Base-by-base conservation (phyloP, 2,329 filamentous ascomycete genomes). In the Trichocomaceae sp. region DNA sequence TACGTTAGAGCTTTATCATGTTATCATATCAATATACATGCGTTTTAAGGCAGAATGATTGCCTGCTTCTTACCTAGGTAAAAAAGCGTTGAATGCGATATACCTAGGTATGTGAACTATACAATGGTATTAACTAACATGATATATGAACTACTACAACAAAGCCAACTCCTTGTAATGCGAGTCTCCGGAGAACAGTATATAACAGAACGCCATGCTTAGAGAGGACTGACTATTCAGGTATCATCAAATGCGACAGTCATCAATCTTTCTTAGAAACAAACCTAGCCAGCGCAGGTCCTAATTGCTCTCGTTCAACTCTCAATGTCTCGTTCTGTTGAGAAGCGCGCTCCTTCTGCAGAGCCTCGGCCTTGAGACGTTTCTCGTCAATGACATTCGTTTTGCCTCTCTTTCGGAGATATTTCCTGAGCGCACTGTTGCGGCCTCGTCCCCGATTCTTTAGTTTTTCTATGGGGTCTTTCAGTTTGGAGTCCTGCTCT, bases 371-470 rank as follows among this genome's bases (percentile, higher is more conserved):
- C 68, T 86, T 85, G 71, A 96, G 73, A 67, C 88, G 85, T 81
- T 92, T 91, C 79, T 96, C 93, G 76, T 99, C 93, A 69, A 99
- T 90, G 56, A 99, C 83, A 70, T 97, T 97, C 79, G 87, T 89
- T 66, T 86, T 86, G 46, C 89, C 85, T 76, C 93, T 91, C 83
- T 97, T 97, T 61, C 93, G 79, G 66, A 97, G 73, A 69, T 95
- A 91, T 70, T 91, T 90, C 67, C 90, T 85, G 60, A 97, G 74
- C 56, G 88, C 88, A 62, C 87, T 90, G 68, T 95, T 99, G 79
- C 91, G 90, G 53, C 93, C 93, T 56, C 92, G 79, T 17, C 88
- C 90, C 54, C 86, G 81, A 69, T 96, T 93, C 64, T 83, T 84
- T 62, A 85, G 64, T 63, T 80, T 78, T 59, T 79, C 79, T 49